Evolutionary conservation across 345 rosid species (phyloP).

Genomic region (Tarenaya hassleriana): DNA sequence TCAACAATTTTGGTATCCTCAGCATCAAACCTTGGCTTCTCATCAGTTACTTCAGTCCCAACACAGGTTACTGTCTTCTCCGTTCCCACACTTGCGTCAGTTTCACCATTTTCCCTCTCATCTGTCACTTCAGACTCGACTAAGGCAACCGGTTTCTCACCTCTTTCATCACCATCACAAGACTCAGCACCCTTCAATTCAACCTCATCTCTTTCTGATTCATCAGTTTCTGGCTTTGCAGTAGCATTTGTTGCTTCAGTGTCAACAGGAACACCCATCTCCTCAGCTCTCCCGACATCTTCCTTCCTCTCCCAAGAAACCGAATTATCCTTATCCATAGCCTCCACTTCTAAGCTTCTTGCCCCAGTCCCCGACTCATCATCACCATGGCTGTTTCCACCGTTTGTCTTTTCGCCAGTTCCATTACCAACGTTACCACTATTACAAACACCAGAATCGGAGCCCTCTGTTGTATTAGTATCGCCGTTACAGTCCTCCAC

Average conservation of each 20-base stretch:
- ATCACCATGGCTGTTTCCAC: neutral
- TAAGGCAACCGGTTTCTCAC: neutral
- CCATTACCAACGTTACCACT: neutral
- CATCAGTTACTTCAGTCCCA: neutral
- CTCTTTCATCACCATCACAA: neutral
- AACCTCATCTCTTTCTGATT: neutral
- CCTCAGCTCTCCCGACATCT: conserved; percentile 5
- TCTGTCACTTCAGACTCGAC: neutral
- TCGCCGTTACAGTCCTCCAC: neutral
- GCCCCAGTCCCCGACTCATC: neutral
- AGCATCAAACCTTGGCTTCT: neutral
- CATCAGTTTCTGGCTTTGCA: conserved; percentile 6
- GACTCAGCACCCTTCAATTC: neutral
- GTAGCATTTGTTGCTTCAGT: conserved; percentile 10
- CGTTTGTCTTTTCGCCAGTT: neutral
- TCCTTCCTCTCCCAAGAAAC: conserved; percentile 10
- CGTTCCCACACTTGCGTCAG: too few species aligned
- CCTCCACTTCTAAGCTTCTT: neutral
- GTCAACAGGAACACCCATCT: conserved; percentile 4
- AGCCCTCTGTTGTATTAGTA: neutral
- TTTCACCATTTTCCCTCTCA: conserved; percentile 4
- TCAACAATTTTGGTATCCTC: too few species aligned
- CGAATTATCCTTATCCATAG: neutral
- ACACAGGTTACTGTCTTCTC: too few species aligned
- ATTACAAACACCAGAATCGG: conserved; percentile 14